Base-by-base conservation (phyloP, 2,329 filamentous ascomycete genomes). In the Proliferodiscus dingleyae region DNA sequence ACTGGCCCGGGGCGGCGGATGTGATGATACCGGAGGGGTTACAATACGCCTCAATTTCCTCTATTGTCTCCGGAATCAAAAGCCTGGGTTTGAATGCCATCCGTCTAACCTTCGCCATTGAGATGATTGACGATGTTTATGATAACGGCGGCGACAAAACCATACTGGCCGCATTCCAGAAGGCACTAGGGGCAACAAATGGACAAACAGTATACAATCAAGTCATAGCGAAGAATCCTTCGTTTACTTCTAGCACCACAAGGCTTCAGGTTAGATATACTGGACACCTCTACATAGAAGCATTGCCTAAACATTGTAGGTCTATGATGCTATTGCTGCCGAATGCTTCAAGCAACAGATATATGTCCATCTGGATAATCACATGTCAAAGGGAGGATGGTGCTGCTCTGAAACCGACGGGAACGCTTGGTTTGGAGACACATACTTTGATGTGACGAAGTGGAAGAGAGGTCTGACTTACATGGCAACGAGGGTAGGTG, bases 1-100 rank as follows among this genome's bases (percentile, higher is more conserved):
- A 83, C 55, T 83, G 79, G 80, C 77, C 79, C 0, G 80, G 78
- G 1, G 72, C 76, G 11, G 72, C 70, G 32, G 78, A 81, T 42
- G 71, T 74, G 18, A 83, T 83, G 78, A 70, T 83, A 1, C 80
- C 79, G 0, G 78, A 82, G 50, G 79, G 79, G 4, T 68, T 83
- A 3, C 77, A 80, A 58, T 80, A 80, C 60, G 71, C 73, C 30
- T 81, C 77, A 0, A 68, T 82, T 40, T 64, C 68, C 32, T 64
- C 62, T n/a, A 73, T 82, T 26, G 71, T 80, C 1, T 61, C 69
- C 9, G 71, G 73, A 63, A 70, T 82, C 54, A 78, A 77, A 56
- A 71, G 70, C 45, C 59, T 80, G 1, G 77, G 77, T 15, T 75
- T 82, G 67, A 83, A 83, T 53, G 72, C 75, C 2, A 72, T 82